Conservation (phyloP, 768 basidiomycete genomes). For the Lentinula edodes region DNA sequence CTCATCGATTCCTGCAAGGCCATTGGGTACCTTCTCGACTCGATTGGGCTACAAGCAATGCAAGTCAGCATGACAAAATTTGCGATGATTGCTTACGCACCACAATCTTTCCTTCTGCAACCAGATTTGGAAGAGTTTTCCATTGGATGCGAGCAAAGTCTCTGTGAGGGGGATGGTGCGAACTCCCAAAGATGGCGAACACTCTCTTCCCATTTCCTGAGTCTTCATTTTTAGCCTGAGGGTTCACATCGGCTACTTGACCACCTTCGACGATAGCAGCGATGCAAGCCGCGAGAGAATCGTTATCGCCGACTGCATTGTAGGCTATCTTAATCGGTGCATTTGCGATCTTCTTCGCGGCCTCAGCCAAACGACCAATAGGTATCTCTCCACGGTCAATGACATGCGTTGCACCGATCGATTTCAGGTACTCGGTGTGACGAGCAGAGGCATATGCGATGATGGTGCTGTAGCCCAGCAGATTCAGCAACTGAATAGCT, state of each 20-base stretch:
- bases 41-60: background rate
- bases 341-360: background rate
- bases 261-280: conserved; percentile 3
- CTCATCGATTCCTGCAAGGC: conserved; percentile 1
- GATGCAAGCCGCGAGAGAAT: background rate
- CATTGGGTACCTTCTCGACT: background rate
- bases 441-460: conserved; percentile 30
- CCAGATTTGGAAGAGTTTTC: background rate
- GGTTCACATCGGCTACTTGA: background rate
- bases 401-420: conserved; percentile 34
- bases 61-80: too few relatives aligned
- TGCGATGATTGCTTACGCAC: background rate
- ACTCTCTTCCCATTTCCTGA: background rate
- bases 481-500: conserved; percentile 3
- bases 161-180: background rate
- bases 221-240: background rate
- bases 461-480: conserved; percentile 14
- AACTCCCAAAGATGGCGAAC: background rate
- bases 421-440: conserved; percentile 24
- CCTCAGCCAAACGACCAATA: background rate
- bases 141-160: background rate
- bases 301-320: background rate
- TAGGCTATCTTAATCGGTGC: conserved; percentile 2
- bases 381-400: conserved; percentile 20
- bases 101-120: background rate